Percentiles rank a stretch among this genome's conserved stretches.
Conservation (phyloP, 257 asterid species). For the Solanum lycopersicoides region DNA sequence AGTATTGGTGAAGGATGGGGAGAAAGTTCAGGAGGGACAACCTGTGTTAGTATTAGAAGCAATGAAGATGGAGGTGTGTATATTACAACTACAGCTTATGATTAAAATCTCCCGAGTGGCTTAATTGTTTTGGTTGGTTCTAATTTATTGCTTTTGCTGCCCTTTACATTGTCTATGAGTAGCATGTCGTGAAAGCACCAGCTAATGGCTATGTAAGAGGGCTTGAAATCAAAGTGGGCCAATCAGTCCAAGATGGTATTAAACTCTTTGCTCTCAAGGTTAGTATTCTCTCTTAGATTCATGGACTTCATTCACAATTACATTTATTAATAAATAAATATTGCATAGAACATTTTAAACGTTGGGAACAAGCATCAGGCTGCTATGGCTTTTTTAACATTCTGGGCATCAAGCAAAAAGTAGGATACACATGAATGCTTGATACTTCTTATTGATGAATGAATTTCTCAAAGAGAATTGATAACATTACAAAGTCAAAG, state of each 20-base stretch:
- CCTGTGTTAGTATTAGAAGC: conserved; percentile 86
- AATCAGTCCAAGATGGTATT: conserved; percentile 73
- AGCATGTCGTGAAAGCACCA: conserved; percentile 94
- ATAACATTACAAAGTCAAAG: background rate
- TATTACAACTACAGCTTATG: background rate
- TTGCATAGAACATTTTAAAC: background rate
- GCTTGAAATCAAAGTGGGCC: conserved; percentile 64
- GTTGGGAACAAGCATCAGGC: background rate
- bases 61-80: conserved; percentile 96
- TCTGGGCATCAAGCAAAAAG: background rate
- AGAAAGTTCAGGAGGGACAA: conserved; percentile 62
- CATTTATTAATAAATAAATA: background rate
- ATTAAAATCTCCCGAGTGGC: background rate
- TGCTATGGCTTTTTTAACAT: background rate
- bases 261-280: conserved; percentile 64
- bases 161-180: conserved; percentile 2
- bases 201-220: conserved; percentile 54
- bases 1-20: conserved; percentile 66
- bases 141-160: background rate
- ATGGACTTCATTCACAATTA: background rate
- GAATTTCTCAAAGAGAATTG: background rate
- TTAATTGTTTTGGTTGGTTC: background rate
- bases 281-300: background rate
- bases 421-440: background rate
- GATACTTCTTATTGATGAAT: background rate